Evolutionary conservation across 2,329 filamentous ascomycete genomes (phyloP).

Genomic region (Talaromyces piceae): DNA sequence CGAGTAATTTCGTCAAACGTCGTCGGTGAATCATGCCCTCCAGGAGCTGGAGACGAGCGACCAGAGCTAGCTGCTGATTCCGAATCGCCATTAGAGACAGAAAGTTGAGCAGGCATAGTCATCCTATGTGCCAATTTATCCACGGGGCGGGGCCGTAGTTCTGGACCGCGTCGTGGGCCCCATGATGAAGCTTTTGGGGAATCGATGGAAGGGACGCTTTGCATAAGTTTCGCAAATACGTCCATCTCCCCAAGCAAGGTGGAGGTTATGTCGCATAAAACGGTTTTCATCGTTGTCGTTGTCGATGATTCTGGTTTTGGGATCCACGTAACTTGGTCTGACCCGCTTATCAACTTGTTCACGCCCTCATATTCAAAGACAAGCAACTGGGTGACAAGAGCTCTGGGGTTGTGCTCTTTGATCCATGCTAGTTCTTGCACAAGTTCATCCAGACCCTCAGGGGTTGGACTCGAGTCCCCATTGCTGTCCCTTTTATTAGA

Average conservation of each 20-base stretch:
- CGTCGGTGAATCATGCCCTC: constrained; percentile 40
- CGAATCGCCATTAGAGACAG: constrained; percentile 31
- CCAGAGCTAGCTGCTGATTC: constrained; percentile 34
- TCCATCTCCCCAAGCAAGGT: constrained; percentile 69
- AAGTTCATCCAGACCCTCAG: constrained; percentile 32
- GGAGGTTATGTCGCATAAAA: constrained; percentile 72
- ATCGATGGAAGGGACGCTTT: constrained; percentile 67
- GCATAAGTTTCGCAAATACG: constrained; percentile 63
- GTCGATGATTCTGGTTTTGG: constrained; percentile 62
- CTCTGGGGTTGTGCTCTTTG: constrained; percentile 65
- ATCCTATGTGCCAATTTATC: constrained; percentile 63
- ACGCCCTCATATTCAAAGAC: constrained; percentile 65
- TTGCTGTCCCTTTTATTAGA: constrained; percentile 6
- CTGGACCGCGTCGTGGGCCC: constrained; percentile 46
- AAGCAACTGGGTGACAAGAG: constrained; percentile 68
- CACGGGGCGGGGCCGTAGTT: constrained; percentile 31
- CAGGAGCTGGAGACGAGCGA: constrained; percentile 28
- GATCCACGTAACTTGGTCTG: constrained; percentile 62
- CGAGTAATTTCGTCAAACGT: constrained; percentile 48
- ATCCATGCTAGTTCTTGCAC: constrained; percentile 62
- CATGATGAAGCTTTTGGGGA: constrained; percentile 54
- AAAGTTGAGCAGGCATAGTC: constrained; percentile 65
- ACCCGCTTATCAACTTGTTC: constrained; percentile 47
- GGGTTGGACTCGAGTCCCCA: constrained; percentile 28
- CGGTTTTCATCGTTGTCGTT: constrained; percentile 71